Evolutionary conservation across 1,284 basidiomycete species (phyloP).

Genomic region (Naganishia sp.): DNA sequence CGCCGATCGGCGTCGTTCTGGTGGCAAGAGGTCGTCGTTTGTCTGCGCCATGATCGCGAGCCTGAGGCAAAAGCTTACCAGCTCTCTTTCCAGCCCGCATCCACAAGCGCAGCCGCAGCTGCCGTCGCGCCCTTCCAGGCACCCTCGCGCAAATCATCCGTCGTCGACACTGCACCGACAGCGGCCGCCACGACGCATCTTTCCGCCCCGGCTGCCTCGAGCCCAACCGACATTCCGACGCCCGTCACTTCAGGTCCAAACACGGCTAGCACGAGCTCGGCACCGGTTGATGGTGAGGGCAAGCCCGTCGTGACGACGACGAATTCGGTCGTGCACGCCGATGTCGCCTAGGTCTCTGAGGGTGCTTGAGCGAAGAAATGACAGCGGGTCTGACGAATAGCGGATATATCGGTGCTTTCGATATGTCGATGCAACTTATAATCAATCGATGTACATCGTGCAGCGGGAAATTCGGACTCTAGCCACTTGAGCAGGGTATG

Average conservation of each 20-base stretch:
- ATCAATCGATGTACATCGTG: too few relatives aligned
- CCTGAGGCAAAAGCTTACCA: too few relatives aligned
- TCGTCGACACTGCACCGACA: not conserved
- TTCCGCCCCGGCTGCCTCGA: not conserved
- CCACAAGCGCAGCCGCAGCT: slow-evolving; percentile 13
- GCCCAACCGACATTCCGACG: not conserved
- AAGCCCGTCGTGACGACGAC: slow-evolving; percentile 22
- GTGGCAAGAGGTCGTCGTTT: too few relatives aligned
- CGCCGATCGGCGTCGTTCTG: too few relatives aligned
- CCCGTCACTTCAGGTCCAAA: slow-evolving; percentile 8
- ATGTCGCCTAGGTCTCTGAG: not conserved
- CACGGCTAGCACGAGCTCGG: slow-evolving; percentile 23
- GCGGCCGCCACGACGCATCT: not conserved
- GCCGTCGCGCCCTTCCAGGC: slow-evolving; percentile 11
- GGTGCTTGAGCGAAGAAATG: not conserved
- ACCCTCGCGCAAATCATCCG: not conserved
- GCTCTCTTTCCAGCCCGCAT: slow-evolving; percentile 1
- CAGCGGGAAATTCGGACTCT: too few relatives aligned
- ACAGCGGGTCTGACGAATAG: not conserved
- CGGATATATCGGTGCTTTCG: not conserved
- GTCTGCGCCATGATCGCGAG: not conserved
- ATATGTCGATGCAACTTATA: too few relatives aligned
- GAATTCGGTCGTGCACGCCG: slow-evolving; percentile 10
- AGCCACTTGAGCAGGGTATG: too few relatives aligned
- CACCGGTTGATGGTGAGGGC: not conserved